Evolutionary conservation across 495 filamentous ascomycete genomes (phyloP).

Genomic region (Daldinia vernicosa): DNA sequence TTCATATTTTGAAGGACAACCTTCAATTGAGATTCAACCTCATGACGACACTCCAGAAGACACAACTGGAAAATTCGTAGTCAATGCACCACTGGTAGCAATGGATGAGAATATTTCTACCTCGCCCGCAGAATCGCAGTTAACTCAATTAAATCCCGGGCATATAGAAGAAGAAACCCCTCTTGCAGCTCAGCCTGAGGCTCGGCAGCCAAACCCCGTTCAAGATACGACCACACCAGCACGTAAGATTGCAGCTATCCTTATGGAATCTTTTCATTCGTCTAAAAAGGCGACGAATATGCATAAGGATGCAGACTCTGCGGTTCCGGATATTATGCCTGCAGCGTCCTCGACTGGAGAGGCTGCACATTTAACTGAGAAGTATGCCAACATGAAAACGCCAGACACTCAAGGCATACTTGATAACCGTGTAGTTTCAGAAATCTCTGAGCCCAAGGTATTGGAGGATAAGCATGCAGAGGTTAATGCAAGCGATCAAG

Average conservation of each 20-base stretch:
- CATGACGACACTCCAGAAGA: conserved; percentile 8
- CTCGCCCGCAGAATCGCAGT: conserved; percentile 6
- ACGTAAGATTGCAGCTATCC: conserved; percentile 28
- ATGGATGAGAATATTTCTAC: not conserved
- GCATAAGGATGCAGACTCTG: conserved; percentile 26
- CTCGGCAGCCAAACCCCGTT: conserved; percentile 17
- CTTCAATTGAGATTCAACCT: not conserved
- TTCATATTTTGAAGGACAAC: conserved; percentile 35
- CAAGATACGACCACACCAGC: conserved; percentile 20
- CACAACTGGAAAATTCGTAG: not conserved
- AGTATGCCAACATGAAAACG: conserved; percentile 44
- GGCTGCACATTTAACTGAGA: conserved; percentile 37
- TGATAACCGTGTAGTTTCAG: conserved; percentile 60
- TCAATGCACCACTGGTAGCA: not conserved
- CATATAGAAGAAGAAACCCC: conserved; percentile 14
- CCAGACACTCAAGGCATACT: conserved; percentile 53
- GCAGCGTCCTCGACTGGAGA: conserved; percentile 41
- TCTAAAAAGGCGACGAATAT: conserved; percentile 21
- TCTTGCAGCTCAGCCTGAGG: not conserved
- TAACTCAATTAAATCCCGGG: not conserved
- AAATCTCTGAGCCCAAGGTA: conserved; percentile 57
- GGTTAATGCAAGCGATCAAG: conserved; percentile 34
- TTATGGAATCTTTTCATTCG: conserved; percentile 27
- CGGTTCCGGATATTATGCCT: conserved; percentile 32
- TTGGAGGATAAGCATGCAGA: conserved; percentile 47